A percentile compares a stretch with the other conserved stretches of the same genome.
These are phyloP conservation scores for Meripilus lineatus DNA, from an alignment of 1,284 basidiomycete species.

Conservation along the genomic window DNA sequence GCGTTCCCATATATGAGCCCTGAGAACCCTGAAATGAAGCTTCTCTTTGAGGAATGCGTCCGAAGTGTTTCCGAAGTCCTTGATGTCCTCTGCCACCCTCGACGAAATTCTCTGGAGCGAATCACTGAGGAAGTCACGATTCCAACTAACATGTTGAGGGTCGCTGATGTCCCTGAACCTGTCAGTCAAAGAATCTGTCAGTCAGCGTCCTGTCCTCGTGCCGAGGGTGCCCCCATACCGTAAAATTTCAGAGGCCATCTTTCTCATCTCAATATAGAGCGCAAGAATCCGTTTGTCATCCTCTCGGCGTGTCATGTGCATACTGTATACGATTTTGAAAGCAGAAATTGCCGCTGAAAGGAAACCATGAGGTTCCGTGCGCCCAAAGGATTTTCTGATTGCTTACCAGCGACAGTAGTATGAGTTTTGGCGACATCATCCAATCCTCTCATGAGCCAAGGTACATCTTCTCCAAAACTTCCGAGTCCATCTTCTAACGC, in stretches of 20 bases:
- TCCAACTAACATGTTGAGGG: neutral
- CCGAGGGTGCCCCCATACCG: constrained; percentile 28
- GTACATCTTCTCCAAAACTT: constrained; percentile 12
- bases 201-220: neutral
- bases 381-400: neutral
- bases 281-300: constrained; percentile 39
- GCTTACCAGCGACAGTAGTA: constrained; percentile 10
- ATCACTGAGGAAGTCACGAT: neutral
- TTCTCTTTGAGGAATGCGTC: constrained; percentile 28
- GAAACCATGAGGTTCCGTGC: neutral
- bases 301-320: constrained; percentile 35
- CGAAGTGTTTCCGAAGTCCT: constrained; percentile 26
- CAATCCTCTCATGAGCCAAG: constrained; percentile 10
- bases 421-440: constrained; percentile 13
- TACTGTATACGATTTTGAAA: constrained; percentile 37
- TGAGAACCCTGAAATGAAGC: constrained; percentile 32
- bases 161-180: constrained; percentile 18
- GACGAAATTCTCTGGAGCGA: constrained; percentile 17
- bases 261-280: constrained; percentile 39
- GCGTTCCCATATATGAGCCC: constrained; percentile 32
- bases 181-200: neutral
- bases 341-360: constrained; percentile 36
- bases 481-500: no score
- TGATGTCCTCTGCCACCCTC: constrained; percentile 25
- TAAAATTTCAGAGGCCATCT: constrained; percentile 38